Evolutionary conservation across 306 rosid species (phyloP).

Genomic region (Mimosa bimucronata): DNA sequence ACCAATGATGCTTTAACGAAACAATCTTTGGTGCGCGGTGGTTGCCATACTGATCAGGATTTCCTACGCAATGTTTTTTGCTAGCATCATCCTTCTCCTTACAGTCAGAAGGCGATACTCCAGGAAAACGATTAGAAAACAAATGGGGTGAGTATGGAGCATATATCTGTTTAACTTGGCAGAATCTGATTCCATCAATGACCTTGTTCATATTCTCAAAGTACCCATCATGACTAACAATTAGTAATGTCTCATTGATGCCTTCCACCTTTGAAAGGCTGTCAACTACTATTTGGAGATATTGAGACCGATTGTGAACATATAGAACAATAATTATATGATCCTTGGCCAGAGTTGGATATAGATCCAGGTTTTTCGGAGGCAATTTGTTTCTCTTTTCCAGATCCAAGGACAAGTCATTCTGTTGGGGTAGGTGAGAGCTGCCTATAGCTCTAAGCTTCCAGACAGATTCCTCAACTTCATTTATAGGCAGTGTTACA

Average conservation of each 20-base stretch:
- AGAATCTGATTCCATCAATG: constrained; percentile 67
- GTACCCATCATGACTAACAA: constrained; percentile 93
- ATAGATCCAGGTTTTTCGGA: constrained; percentile 82
- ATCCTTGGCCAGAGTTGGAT: constrained; percentile 68
- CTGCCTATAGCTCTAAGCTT: constrained; percentile 30
- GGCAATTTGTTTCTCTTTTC: constrained; percentile 66
- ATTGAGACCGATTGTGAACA: constrained; percentile 91
- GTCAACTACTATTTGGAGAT: constrained; percentile 72
- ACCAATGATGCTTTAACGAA: constrained; percentile 98
- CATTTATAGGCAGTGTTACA: constrained; percentile 32
- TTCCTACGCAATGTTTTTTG: constrained; percentile 59
- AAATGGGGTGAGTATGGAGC: constrained; percentile 92
- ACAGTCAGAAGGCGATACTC: constrained; percentile 73
- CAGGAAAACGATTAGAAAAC: constrained; percentile 74
- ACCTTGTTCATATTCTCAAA: constrained; percentile 84
- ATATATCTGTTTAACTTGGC: constrained; percentile 89
- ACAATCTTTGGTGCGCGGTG: constrained; percentile 85
- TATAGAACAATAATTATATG: constrained; percentile 77
- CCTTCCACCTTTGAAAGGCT: constrained; percentile 83
- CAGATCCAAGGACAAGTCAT: constrained; percentile 61
- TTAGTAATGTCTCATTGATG: constrained; percentile 79
- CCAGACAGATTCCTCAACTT: constrained; percentile 42
- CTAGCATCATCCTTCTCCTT: constrained; percentile 57
- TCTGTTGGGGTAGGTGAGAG: constrained; percentile 78
- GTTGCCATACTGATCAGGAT: constrained; percentile 92